These are phyloP conservation scores for Cyberlindnera euphorbiiphila DNA, from an alignment of 805 yeast species.

Conservation along the genomic window DNA sequence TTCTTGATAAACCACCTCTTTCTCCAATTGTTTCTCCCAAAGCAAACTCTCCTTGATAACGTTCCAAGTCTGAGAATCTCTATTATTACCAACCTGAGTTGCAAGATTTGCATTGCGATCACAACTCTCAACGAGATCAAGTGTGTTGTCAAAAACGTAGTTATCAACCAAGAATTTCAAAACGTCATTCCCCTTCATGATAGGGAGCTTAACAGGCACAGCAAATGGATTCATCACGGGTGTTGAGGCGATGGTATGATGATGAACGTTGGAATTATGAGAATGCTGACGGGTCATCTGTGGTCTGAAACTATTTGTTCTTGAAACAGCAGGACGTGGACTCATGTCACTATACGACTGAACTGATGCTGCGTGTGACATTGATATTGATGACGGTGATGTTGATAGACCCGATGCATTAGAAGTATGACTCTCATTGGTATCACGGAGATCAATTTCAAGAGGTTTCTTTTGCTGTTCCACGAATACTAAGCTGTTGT, in stretches of 20 bases:
- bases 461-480: conserved; percentile 36
- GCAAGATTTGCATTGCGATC: conserved; percentile 57
- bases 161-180: conserved; percentile 47
- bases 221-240: conserved; percentile 23
- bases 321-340: conserved; percentile 27
- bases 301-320: conserved; percentile 24
- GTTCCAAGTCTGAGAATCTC: conserved; percentile 65
- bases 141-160: conserved; percentile 43
- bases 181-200: conserved; percentile 25
- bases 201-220: conserved; percentile 25
- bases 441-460: conserved; percentile 6
- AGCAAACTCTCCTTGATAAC: conserved; percentile 47
- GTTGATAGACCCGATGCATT: conserved; percentile 10
- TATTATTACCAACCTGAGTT: conserved; percentile 41
- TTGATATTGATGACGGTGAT: conserved; percentile 18
- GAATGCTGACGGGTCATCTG: conserved; percentile 18
- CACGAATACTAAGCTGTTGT: conserved; percentile 46
- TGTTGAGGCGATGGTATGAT: conserved; percentile 8
- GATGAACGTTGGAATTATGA: conserved; percentile 11
- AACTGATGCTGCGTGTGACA: conserved; percentile 8
- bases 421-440: conserved; percentile 1
- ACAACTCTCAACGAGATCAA: conserved; percentile 46
- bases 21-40: conserved; percentile 27
- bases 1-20: conserved; percentile 4
- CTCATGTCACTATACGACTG: conserved; percentile 13